Evolutionary conservation across 225 moss, liverwort and hornwort genomes (phyloP), one percentile per base, ranked within the genome.

Genomic region (Ulota crispa): DNA sequence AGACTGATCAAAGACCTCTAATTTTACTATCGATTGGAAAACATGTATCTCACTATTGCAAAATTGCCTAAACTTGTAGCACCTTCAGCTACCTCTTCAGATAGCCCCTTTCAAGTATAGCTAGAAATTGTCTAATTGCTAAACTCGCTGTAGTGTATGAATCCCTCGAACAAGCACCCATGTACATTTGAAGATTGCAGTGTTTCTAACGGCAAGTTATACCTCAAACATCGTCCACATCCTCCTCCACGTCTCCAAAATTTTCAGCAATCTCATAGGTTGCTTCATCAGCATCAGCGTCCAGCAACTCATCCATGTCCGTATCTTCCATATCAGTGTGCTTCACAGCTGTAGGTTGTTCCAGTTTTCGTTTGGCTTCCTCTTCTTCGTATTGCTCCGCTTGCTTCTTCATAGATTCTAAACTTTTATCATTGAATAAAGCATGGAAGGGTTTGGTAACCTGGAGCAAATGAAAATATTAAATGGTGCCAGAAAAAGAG

Each of bases 171-270:
- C 14, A 36, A 65, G 6, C 42, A 27, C 8, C 6, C 60, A 37
- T 62, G 50, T 12, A 62, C 47, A 73, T 20, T 42, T 7, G 2
- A 78, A 52, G 21, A n/a, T 19, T 19, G 4, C 14, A 60, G 28
- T 27, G 9, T 62, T 62, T 26, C 31, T 30, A 28, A 68, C 77
- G 56, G 41, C 69, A 7, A 42, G 53, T 60, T 45, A 53, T 37
- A 72, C 84, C 76, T 90, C 81, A 95, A 28, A 89, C 68, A 14
- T 92, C 85, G 21, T 89, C 94, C 41, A 57, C 89, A 76, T 96
- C 94, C 88, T 94, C 94, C 63, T 94, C 94, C 73, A 92, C 86
- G 71, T 94, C 92, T 71, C 96, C 94, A 83, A 83, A 87, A 82
- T 94, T 93, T 71, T 89, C 88, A 32, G 63, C 79, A 23, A 69